Percentiles rank a stretch among this genome's conserved stretches.
Conservation (phyloP, 768 basidiomycete genomes). For the Termitomyces eurrhizus region DNA sequence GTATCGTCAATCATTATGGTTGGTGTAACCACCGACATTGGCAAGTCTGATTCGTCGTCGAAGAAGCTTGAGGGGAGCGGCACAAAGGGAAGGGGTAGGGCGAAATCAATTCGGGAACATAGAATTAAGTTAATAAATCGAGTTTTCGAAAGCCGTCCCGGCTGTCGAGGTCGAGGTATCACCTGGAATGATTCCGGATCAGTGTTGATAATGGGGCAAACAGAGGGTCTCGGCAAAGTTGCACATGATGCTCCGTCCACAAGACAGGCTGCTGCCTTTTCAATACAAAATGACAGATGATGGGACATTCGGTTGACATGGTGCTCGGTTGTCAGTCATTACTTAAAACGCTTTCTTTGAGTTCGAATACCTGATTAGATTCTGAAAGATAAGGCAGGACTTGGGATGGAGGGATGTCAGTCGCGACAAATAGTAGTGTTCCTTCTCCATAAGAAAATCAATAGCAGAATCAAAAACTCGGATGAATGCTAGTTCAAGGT, state of each 20-base stretch:
- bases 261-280: background rate
- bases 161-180: background rate
- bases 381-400: background rate
- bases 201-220: background rate
- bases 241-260: background rate
- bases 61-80: background rate
- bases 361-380: background rate
- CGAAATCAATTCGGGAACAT: background rate
- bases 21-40: conserved; percentile 3
- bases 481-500: background rate
- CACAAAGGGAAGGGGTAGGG: background rate
- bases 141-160: background rate
- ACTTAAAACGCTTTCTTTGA: background rate
- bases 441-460: too few species aligned
- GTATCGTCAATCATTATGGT: conserved; percentile 18
- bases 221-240: background rate
- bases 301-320: background rate
- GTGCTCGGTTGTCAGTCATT: background rate
- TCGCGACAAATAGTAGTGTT: background rate
- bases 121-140: background rate
- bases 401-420: background rate
- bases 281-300: background rate
- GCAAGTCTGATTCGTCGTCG: background rate
- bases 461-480: background rate
- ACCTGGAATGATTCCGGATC: background rate